Base-by-base conservation (phyloP, 1,139 yeast genomes). In the Taphrina betulina region DNA sequence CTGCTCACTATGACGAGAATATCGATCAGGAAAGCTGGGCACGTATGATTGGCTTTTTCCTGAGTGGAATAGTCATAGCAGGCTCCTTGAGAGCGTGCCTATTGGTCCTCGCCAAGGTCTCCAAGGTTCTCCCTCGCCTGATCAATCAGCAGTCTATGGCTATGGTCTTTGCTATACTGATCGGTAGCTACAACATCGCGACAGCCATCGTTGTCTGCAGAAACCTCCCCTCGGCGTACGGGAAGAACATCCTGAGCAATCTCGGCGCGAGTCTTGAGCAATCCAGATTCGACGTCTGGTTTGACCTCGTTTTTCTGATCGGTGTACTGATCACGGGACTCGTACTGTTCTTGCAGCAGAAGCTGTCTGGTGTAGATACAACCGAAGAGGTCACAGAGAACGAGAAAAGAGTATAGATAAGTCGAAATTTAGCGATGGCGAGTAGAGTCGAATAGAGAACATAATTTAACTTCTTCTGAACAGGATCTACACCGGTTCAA, bases 151-250 rank as follows among this genome's bases (percentile, higher is more conserved):
- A 57, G 38, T 56, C 59, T 34, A 50, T 62, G 3, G 73, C 74
- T 45, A 69, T 87, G 31, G 68, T 85, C 2, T 76, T 85, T 3
- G 79, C 86, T 8, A 85, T 88, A 69, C 71, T 88, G 10, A 71
- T 84, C 17, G 95, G 95, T 0, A 77, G 86, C 2, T 89, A 89
- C 65, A 83, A 85, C 1, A 75, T 89, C 29, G 84, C 96, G 0
- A 86, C 96, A 0, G 83, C 92, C 1, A 72, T 89, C 24, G 74
- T 89, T 63, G 76, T 89, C 55, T 77, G 95, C 58, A 80, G 92
- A 24, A 85, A 84, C 64, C 69, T 88, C 55, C 92, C 95, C 0
- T 69, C 75, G 16, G 75, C 71, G 26, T 78, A 81, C 63, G 73
- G 85, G 7, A 76, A 82, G 55, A 79, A 81, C 20, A 71, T 73